Evolutionary conservation across 169 alveolate genomes (phyloP).

Genomic region (Plasmodium malariae): DNA sequence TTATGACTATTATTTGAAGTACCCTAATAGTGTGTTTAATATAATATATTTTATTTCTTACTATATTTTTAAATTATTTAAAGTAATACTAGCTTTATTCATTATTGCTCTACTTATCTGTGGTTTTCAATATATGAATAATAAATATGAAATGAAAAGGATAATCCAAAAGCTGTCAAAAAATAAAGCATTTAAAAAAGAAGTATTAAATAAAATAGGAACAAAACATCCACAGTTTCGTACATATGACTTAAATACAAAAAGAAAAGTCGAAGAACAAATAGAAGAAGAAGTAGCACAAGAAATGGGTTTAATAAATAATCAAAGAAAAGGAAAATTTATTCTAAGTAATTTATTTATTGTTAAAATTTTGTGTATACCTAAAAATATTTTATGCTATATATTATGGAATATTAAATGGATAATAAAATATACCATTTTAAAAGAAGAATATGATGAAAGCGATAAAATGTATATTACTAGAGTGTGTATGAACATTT

Average conservation of each 20-base stretch:
- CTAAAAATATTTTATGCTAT: conserved; percentile 17
- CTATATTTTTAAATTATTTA: conserved; percentile 31
- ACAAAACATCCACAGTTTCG: conserved; percentile 27
- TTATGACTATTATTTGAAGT: conserved; percentile 60
- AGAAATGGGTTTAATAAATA: conserved; percentile 1
- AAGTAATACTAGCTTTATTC: conserved; percentile 20
- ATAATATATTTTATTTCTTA: conserved; percentile 23
- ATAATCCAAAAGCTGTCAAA: conserved; percentile 6
- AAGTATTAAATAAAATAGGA: conserved; percentile 31
- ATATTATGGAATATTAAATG: conserved; percentile 48
- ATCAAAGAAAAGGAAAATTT: neutral
- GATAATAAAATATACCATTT: conserved; percentile 50
- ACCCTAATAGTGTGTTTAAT: conserved; percentile 64
- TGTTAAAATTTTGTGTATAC: conserved; percentile 14
- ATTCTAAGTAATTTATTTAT: conserved; percentile 13
- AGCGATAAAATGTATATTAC: conserved; percentile 55
- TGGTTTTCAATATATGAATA: conserved; percentile 39
- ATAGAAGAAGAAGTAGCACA: conserved; percentile 59
- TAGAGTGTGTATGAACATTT: conserved; percentile 40
- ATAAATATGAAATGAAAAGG: conserved; percentile 34
- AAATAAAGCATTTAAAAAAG: conserved; percentile 45
- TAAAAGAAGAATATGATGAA: conserved; percentile 61
- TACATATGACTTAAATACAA: conserved; percentile 20
- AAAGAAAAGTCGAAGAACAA: conserved; percentile 36
- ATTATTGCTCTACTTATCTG: conserved; percentile 13